A percentile compares a stretch with the other conserved stretches of the same genome.
These are phyloP conservation scores for Yarrowia yakushimensis DNA, from an alignment of 805 yeast species.

Conservation along the genomic window DNA sequence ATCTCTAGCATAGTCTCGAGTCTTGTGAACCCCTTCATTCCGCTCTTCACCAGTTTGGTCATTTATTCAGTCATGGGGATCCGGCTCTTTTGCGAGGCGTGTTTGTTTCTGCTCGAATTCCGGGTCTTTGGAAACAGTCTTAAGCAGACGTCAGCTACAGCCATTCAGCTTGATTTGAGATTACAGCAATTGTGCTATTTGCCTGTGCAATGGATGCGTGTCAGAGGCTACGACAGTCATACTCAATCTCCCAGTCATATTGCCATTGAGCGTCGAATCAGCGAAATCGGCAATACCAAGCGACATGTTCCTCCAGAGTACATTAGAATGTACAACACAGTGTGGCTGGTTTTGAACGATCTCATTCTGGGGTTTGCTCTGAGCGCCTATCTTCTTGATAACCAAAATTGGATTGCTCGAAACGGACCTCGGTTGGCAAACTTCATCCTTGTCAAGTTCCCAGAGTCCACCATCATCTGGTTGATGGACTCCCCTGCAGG, in stretches of 20 bases:
- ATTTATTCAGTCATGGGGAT: conserved; percentile 31
- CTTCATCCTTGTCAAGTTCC: conserved; percentile 42
- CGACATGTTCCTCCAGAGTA: conserved; percentile 45
- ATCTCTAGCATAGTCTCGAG: background rate
- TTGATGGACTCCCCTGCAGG: conserved; percentile 91
- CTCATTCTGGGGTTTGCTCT: conserved; percentile 66
- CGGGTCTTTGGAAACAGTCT: conserved; percentile 31
- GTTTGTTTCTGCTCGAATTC: conserved; percentile 37
- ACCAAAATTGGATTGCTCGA: conserved; percentile 22
- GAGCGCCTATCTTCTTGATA: conserved; percentile 47
- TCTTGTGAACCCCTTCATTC: conserved; percentile 25
- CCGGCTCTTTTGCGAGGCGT: conserved; percentile 36
- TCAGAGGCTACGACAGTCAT: conserved; percentile 16
- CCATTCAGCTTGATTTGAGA: conserved; percentile 76
- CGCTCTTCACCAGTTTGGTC: conserved; percentile 28
- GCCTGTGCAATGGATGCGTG: conserved; percentile 59
- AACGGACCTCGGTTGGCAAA: conserved; percentile 30
- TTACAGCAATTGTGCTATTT: conserved; percentile 71
- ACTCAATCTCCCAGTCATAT: conserved; percentile 5
- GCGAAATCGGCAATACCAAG: conserved; percentile 39
- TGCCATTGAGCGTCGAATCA: conserved; percentile 47
- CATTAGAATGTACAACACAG: conserved; percentile 72
- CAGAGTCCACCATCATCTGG: conserved; percentile 43
- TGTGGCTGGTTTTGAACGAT: conserved; percentile 87
- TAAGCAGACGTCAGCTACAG: conserved; percentile 53